These are phyloP conservation scores for Phycomyces blakesleeanus DNA, from an alignment of 192 early-diverging fungal genomes.

Conservation along the genomic window DNA sequence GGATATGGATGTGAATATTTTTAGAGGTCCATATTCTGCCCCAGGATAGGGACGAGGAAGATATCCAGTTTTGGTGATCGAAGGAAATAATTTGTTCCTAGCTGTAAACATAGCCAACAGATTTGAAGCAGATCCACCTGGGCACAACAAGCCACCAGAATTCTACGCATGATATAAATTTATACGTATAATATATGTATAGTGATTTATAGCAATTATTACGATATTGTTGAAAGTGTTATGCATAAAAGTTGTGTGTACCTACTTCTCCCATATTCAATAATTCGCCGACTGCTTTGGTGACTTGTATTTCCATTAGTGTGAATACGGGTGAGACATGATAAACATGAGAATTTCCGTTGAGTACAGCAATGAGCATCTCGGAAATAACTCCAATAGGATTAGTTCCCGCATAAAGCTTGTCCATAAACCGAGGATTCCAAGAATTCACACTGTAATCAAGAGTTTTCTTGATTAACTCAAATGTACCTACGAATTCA, in stretches of 20 bases:
- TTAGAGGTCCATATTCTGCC: slow-evolving; percentile 39
- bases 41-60: slow-evolving; percentile 24
- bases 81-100: slow-evolving; percentile 60
- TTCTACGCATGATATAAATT: slow-evolving; percentile 22
- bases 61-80: slow-evolving; percentile 53
- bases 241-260: slow-evolving; percentile 10
- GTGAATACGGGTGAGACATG: slow-evolving; percentile 67
- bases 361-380: slow-evolving; percentile 63
- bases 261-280: slow-evolving; percentile 45
- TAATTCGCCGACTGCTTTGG: slow-evolving; percentile 40
- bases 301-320: slow-evolving; percentile 64
- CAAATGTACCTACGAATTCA: slow-evolving; percentile 19
- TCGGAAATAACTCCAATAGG: slow-evolving; percentile 72
- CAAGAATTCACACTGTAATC: slow-evolving; percentile 57
- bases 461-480: slow-evolving; percentile 41
- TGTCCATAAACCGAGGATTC: slow-evolving; percentile 77
- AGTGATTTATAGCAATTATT: no score
- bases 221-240: background rate
- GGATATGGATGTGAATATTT: slow-evolving; percentile 66
- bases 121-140: slow-evolving; percentile 76
- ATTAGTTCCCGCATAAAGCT: slow-evolving; percentile 73
- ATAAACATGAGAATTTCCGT: slow-evolving; percentile 79
- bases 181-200: no score
- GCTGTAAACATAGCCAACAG: slow-evolving; percentile 74
- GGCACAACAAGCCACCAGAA: slow-evolving; percentile 62